Percentiles rank a stretch among this genome's conserved stretches.
These are phyloP conservation scores for Paramecium caudatum DNA, from an alignment of 73 alveolate species.

Conservation along the genomic window DNA sequence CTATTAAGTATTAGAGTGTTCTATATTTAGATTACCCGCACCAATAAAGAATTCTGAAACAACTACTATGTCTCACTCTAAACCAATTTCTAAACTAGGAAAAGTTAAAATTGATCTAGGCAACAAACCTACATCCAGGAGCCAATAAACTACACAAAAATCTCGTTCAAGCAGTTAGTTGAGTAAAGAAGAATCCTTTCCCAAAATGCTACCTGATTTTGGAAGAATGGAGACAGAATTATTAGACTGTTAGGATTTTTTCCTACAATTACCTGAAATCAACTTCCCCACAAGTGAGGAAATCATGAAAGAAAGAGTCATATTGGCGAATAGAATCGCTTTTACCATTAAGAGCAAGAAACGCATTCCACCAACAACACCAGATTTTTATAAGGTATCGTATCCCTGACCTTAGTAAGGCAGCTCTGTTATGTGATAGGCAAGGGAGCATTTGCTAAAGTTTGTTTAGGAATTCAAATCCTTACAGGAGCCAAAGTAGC, in stretches of 20 bases:
- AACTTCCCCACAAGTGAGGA: constrained; percentile 68
- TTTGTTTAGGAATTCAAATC: constrained; percentile 92
- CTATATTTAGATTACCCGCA: constrained; percentile 9
- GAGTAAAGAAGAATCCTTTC: constrained; percentile 40
- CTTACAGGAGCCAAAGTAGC: constrained; percentile 99
- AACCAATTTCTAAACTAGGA: constrained; percentile 36
- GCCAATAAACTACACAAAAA: constrained; percentile 7
- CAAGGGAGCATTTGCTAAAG: constrained; percentile 98
- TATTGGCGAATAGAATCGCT: constrained; percentile 63
- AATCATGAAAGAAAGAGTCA: constrained; percentile 71
- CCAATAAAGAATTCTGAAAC: background rate
- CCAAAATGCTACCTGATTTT: constrained; percentile 57
- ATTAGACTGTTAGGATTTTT: constrained; percentile 60
- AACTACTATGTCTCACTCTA: background rate
- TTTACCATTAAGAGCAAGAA: constrained; percentile 71
- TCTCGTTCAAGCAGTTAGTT: constrained; percentile 15
- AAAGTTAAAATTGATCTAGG: constrained; percentile 65
- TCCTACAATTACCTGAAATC: constrained; percentile 54
- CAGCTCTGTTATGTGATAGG: constrained; percentile 87
- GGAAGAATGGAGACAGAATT: constrained; percentile 66
- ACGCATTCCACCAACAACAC: constrained; percentile 69
- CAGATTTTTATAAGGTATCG: constrained; percentile 77
- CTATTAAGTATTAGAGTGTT: constrained; percentile 14
- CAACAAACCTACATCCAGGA: constrained; percentile 53
- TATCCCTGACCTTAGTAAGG: constrained; percentile 59